Evolutionary conservation across 768 basidiomycete species (phyloP), one percentile per base, ranked within the genome.

Genomic region (Sarcodon aspratus): DNA sequence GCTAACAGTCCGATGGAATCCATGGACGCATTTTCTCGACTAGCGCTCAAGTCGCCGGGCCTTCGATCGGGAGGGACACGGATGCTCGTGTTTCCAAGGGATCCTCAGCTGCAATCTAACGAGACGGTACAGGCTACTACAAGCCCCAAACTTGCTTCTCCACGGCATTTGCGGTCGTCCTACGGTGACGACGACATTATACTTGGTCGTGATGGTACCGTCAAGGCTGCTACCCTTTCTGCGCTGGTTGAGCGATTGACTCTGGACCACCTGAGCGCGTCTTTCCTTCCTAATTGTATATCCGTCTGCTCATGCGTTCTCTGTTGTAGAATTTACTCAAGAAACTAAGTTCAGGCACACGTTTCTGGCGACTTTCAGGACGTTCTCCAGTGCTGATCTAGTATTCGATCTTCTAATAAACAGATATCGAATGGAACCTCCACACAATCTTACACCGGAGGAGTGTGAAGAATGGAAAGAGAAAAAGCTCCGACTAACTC

Each of bases 311-410:
- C 31, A 33, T 44, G 45, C 33, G 48, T 36, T 38, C 9, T 3
- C 32, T 11, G 43, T 9, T 9, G n/a, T 47, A 59, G 62, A 54
- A 13, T 51, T 50, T 45, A 52, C 55, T 32, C 50, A 59, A 18
- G 61, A 61, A 31, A 54, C 60, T 10, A 53, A 60, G 9, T 84
- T 73, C 59, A 69, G 72, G 27, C 69, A 72, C 33, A 72, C 77
- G n/a, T 94, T 95, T 67, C 70, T 94, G 42, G 80, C 78, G 64
- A 93, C 90, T 12, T 90, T 87, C 66, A 74, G 80, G 47, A 85
- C 87, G 0, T 91, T 94, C 60, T 81, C 79, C 21, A 78, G 77
- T 6, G 75, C 86, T 2, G 74, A 79, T 37, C 67, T 72, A 37
- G 63, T 94, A 2, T 80, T 91, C 54, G 80, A 85, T 32, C 65